Evolutionary conservation across 306 rosid species (phyloP).

Genomic region (Argentina anserina): DNA sequence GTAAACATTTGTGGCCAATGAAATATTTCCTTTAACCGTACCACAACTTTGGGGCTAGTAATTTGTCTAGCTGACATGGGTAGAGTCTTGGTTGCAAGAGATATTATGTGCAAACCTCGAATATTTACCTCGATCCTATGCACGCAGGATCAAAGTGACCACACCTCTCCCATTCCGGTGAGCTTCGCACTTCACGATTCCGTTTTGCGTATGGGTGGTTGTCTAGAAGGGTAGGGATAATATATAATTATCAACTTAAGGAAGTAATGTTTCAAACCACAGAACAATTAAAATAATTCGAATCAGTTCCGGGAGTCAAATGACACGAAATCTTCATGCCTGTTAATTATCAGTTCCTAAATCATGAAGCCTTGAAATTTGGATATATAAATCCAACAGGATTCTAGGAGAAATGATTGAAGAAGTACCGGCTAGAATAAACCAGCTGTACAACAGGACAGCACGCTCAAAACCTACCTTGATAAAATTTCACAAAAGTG

Average conservation of each 20-base stretch:
- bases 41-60: too few relatives aligned
- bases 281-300: too few relatives aligned
- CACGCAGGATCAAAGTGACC: too few relatives aligned
- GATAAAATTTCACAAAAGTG: not conserved
- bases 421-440: too few relatives aligned
- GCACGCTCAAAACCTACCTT: not conserved
- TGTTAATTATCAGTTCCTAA: not conserved
- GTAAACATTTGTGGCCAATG: too few relatives aligned
- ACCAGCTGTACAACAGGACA: not conserved
- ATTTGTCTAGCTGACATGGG: too few relatives aligned
- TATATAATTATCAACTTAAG: too few relatives aligned
- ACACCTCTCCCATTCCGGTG: not conserved
- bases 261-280: not conserved
- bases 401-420: not conserved
- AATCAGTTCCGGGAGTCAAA: not conserved
- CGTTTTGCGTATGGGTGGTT: not conserved
- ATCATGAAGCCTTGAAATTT: not conserved
- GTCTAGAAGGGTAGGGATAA: not conserved
- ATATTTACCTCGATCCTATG: too few relatives aligned
- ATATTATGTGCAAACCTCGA: too few relatives aligned
- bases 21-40: too few relatives aligned
- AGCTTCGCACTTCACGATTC: not conserved
- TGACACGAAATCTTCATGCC: not conserved
- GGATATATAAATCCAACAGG: not conserved
- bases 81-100: too few relatives aligned